phyloP scores from a whole-genome alignment of 805 yeast genomes.

The Metschnikowia gruessii region DNA sequence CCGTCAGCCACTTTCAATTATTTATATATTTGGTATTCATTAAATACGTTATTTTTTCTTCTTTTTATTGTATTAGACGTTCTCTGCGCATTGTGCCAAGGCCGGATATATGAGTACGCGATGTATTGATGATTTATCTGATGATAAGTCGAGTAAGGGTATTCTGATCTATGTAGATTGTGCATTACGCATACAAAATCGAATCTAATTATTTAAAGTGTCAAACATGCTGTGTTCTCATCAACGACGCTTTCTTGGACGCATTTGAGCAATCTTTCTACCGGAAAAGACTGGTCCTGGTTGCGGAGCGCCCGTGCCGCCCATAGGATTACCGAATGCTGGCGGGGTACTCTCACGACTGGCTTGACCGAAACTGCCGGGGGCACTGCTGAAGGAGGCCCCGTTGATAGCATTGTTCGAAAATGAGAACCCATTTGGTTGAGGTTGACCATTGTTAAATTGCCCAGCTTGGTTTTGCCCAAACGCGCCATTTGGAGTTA shows the following conservation, averaged over 20 bases:
- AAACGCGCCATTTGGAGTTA: conserved; percentile 10
- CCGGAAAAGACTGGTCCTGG: conserved; percentile 21
- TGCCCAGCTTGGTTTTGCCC: conserved; percentile 6
- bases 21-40: too few relatives aligned
- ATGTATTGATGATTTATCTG: too few relatives aligned
- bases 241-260: conserved; percentile 25
- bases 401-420: conserved; percentile 11
- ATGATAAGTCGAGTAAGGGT: too few relatives aligned
- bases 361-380: conserved; percentile 18
- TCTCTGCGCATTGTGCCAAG: too few relatives aligned
- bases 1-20: too few relatives aligned
- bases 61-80: too few relatives aligned
- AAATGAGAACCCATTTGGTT: conserved; percentile 14
- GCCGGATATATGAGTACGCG: too few relatives aligned
- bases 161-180: too few relatives aligned
- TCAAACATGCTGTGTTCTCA: too few relatives aligned
- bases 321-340: conserved; percentile 16
- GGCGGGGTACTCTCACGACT: conserved; percentile 20
- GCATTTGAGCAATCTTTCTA: conserved; percentile 35
- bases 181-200: too few relatives aligned
- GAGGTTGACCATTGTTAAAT: conserved; percentile 4
- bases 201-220: too few relatives aligned
- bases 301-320: conserved; percentile 18
- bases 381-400: conserved; percentile 15
- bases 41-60: too few relatives aligned